A percentile compares a stretch with the other conserved stretches of the same genome.
Evolutionary conservation across 2,329 filamentous ascomycete species (phyloP).

Genomic region (Monilinia fructigena): DNA sequence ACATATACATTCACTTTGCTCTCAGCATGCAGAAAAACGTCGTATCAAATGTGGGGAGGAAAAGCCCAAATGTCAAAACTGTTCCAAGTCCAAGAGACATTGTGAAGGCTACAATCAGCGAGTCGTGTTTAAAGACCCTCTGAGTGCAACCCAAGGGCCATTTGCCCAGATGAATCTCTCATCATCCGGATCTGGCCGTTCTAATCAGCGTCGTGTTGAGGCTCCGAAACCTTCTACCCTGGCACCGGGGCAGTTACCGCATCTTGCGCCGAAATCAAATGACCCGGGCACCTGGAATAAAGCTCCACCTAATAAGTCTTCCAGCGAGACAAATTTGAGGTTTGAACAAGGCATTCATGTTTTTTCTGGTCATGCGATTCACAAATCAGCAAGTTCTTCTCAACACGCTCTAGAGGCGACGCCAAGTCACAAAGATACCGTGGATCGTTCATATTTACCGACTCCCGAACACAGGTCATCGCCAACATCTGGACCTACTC

Average conservation of each 20-base stretch:
- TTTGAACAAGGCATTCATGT: conserved; percentile 24
- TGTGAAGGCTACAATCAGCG: conserved; percentile 84
- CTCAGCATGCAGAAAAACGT: conserved; percentile 83
- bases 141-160: conserved; percentile 53
- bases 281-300: not conserved
- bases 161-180: conserved; percentile 39
- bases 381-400: not conserved
- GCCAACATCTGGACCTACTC: conserved; percentile 23
- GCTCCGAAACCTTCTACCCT: conserved; percentile 21
- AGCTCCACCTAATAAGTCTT: not conserved
- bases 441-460: conserved; percentile 30
- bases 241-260: conserved; percentile 12
- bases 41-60: conserved; percentile 98
- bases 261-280: conserved; percentile 17
- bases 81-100: conserved; percentile 78
- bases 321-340: not conserved
- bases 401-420: not conserved
- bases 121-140: conserved; percentile 74
- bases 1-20: not conserved
- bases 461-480: conserved; percentile 22
- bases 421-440: conserved; percentile 24
- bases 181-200: conserved; percentile 17
- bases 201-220: conserved; percentile 27
- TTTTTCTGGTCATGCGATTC: conserved; percentile 4
- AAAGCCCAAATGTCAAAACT: conserved; percentile 76